Evolutionary conservation across 2,329 filamentous ascomycete species (phyloP), one percentile per base, ranked within the genome.

Genomic region (Venturia aucupariae): DNA sequence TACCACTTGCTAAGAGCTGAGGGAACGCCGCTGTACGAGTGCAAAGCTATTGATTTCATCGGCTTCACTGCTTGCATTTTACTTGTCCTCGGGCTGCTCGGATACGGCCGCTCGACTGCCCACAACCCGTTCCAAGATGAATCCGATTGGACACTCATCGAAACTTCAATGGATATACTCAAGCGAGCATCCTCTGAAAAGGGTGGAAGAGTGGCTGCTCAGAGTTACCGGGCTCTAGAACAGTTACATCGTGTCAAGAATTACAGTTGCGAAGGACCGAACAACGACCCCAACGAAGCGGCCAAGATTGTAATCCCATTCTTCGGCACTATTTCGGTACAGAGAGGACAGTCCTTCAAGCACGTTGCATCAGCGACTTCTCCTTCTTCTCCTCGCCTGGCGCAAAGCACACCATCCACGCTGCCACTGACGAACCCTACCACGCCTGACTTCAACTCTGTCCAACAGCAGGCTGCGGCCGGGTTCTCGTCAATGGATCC

Each of bases 1-100:
- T 79, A 77, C 66, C 73, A 76, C 30, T 65, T 73, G 0, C 70
- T 79, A 4, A 74, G 75, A 6, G 71, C 71, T 8, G 71, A 70
- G 64, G 62, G 70, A 68, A 1, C 71, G 73, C 64, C 75, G 75
- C 13, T 78, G 0, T 79, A 78, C 68, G 76, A 80, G 65, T 80
- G 78, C 71, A 79, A 78, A 65, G 76, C 77, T 10, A 70, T 77
- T 22, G 79, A 80, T 67, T 80, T 80, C 65, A 74, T 79, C 46
- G 78, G 74, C 44, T 80, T 80, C 69, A 80, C 77, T 1, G 73
- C 76, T 6, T 75, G 77, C 3, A 73, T 79, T 1, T 71, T 80
- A 27, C 69, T 80, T 39, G 70, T 77, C 11, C 71, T 80, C n/a
- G 76, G 76, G 2, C 71, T 78, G 7, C 71, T 77, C 66, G 75